Evolutionary conservation across 2,329 filamentous ascomycete genomes (phyloP), one percentile per base, ranked within the genome.

Genomic region (Apiospora phragmitis): DNA sequence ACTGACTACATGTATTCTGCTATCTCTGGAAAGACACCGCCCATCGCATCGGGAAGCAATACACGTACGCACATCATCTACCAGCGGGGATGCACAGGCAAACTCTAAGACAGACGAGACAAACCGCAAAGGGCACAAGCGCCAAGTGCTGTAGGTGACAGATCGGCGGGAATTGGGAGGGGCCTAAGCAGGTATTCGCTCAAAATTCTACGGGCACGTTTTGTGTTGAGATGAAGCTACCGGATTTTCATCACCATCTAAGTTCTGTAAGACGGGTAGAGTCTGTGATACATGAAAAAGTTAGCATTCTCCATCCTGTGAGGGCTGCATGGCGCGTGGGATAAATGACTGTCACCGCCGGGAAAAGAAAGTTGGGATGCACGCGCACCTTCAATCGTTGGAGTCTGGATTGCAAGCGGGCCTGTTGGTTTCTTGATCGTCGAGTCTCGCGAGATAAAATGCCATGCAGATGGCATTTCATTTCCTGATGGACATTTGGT

Each of bases 401-500:
- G 55, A 38, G 55, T 35, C 32, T 59, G 26, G 32, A 12, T 38
- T 35, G 55, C 55, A 62, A 62, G 55, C 32, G 55, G 24, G 51
- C 51, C 51, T 59, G 51, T 35, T 18, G 51, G n/a, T 38, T 62
- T 29, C 14, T 41, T 8, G 55, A 62, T 26, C 29, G 42, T 35
- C 51, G 51, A 62, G 51, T 21, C 51, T 59, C 51, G 51, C 51
- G 29, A 32, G 51, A 59, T 32, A 59, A 35, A 59, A 59, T 59
- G 51, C 51, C 51, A 35, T 59, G 51, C 51, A 59, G 51, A 59
- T 59, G 55, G 55, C 55, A 62, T 62, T 62, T 62, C 55, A 62
- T 62, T 62, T 62, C 55, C 55, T 62, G 55, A 62, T 62, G 55
- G 55, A 62, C 32, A 62, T 62, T 62, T 62, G 55, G 6, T n/a